Percentiles rank a stretch among this genome's conserved stretches.
Evolutionary conservation across 140 eudicot genomes (phyloP).

Genomic region (Senecio squalidus): DNA sequence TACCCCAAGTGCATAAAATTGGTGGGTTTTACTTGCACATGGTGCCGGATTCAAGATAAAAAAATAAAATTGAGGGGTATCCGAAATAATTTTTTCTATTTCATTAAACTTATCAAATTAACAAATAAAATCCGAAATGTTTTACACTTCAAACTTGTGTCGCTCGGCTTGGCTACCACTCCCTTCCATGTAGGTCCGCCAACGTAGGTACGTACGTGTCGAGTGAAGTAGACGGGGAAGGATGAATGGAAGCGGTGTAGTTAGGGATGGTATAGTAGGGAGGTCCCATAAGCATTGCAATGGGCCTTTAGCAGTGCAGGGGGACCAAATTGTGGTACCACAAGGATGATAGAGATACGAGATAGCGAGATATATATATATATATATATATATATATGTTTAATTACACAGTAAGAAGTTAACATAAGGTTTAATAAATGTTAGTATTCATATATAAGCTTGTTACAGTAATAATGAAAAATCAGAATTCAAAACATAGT

Average conservation of each 20-base stretch:
- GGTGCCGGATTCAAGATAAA: too few relatives aligned
- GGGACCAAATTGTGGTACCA: conserved; percentile 32
- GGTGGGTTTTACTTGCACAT: too few relatives aligned
- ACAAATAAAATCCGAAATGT: too few relatives aligned
- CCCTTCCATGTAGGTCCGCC: too few relatives aligned
- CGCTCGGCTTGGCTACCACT: too few relatives aligned
- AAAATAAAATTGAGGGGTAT: too few relatives aligned
- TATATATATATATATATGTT: neutral
- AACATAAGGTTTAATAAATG: too few relatives aligned
- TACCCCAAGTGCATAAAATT: too few relatives aligned
- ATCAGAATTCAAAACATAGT: conserved; percentile 7
- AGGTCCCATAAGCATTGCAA: conserved; percentile 29
- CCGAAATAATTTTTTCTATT: too few relatives aligned
- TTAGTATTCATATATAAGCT: neutral
- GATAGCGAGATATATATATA: too few relatives aligned
- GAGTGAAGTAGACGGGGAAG: conserved; percentile 8
- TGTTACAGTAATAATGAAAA: conserved; percentile 1
- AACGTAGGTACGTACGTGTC: conserved; percentile 6
- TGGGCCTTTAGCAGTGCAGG: conserved; percentile 21
- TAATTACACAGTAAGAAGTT: neutral
- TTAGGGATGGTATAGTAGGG: conserved; percentile 14
- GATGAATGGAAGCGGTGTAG: conserved; percentile 11
- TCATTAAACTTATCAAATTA: too few relatives aligned
- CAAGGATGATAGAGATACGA: conserved; percentile 7
- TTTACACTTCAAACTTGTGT: too few relatives aligned